Evolutionary conservation across 164 flowering plant genomes (phyloP).

Genomic region (Stephania cephalantha): DNA sequence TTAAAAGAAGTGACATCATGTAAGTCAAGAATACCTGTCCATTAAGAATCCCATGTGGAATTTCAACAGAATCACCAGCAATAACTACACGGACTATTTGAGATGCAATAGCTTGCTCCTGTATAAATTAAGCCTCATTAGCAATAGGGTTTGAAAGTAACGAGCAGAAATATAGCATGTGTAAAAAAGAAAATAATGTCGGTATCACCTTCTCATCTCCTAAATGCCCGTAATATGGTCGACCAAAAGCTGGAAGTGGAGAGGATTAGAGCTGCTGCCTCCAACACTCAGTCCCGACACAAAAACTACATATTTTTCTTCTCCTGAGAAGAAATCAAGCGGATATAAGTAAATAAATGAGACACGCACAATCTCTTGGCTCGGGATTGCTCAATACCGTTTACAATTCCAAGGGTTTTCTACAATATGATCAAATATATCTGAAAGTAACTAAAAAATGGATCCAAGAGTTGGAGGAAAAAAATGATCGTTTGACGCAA

Average conservation of each 20-base stretch:
- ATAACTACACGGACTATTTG: conserved; percentile 78
- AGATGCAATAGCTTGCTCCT: conserved; percentile 84
- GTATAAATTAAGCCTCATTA: conserved; percentile 12
- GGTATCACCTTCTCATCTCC: conserved; percentile 77
- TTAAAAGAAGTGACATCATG: background rate
- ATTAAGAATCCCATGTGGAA: conserved; percentile 53
- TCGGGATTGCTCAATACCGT: background rate
- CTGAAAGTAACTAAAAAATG: too few relatives aligned
- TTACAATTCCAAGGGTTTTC: too few relatives aligned
- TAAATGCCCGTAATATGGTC: conserved; percentile 96
- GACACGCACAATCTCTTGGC: background rate
- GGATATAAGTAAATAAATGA: background rate
- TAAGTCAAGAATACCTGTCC: conserved; percentile 54
- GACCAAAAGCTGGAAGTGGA: conserved; percentile 82
- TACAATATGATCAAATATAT: too few relatives aligned
- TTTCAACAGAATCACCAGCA: conserved; percentile 87
- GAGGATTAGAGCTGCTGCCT: conserved; percentile 62
- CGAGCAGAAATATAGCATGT: background rate
- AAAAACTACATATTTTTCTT: conserved; percentile 86
- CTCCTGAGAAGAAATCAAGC: conserved; percentile 43
- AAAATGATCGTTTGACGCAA: too few relatives aligned
- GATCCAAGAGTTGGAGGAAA: too few relatives aligned
- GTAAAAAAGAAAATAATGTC: background rate
- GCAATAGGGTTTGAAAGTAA: background rate
- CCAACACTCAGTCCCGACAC: conserved; percentile 83